phyloP scores from a whole-genome alignment of 2,329 filamentous ascomycete species.

The Clonostachys byssicola region DNA sequence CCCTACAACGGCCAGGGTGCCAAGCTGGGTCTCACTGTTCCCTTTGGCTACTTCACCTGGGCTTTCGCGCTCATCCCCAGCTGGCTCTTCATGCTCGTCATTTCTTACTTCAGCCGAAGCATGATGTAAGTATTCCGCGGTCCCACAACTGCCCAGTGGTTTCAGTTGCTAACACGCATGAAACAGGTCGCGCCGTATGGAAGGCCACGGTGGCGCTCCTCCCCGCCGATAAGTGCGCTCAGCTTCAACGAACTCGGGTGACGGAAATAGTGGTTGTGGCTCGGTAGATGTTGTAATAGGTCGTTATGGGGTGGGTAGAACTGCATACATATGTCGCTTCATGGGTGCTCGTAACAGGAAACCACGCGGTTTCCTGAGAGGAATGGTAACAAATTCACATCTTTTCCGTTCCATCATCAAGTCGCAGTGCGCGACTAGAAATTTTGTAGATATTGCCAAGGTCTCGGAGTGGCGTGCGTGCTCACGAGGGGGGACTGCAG shows the following conservation, averaged over 20 bases:
- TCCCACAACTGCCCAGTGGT: neutral
- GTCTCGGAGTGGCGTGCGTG: too few relatives aligned
- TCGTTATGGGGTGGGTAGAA: neutral
- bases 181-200: constrained; percentile 30
- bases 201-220: constrained; percentile 2
- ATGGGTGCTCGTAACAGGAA: too few relatives aligned
- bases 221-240: neutral
- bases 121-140: constrained; percentile 61
- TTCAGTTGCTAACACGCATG: neutral
- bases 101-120: constrained; percentile 68
- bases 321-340: neutral
- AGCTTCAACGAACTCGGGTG: neutral
- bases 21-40: constrained; percentile 56
- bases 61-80: constrained; percentile 62
- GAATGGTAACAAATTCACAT: too few relatives aligned
- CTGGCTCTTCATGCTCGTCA: constrained; percentile 74
- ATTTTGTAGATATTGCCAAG: too few relatives aligned
- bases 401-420: too few relatives aligned
- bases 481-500: constrained; percentile 32
- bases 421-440: too few relatives aligned
- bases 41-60: constrained; percentile 66
- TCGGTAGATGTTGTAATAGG: too few relatives aligned
- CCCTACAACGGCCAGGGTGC: constrained; percentile 68
- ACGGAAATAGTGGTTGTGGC: too few relatives aligned
- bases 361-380: too few relatives aligned